Evolutionary conservation across 2,329 filamentous ascomycete species (phyloP), one percentile per base, ranked within the genome.

Genomic region (Colletotrichum shisoi): DNA sequence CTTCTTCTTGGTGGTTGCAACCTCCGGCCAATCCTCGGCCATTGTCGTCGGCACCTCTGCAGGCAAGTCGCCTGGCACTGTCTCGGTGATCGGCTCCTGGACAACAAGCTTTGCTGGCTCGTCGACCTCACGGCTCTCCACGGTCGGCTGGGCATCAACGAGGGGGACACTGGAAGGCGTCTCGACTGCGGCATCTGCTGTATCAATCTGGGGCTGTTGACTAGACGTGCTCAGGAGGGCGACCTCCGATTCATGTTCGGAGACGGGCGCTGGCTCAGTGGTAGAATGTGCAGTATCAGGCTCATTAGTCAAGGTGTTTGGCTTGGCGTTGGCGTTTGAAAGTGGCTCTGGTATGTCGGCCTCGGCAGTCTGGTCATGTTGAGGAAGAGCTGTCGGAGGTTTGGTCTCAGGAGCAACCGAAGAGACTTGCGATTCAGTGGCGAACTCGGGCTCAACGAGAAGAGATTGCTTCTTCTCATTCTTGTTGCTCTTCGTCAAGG

Each of bases 1-100:
- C 19, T 71, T 71, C 64, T 72, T 74, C 64, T 75, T 74, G 4
- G 68, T 49, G 17, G 69, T 37, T 61, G 57, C 11, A 54, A 27
- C 21, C 67, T 68, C 39, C 65, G 62, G 11, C 52, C 31, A 37
- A 44, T 69, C 69, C 58, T 64, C 31, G 21, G 44, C 31, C 3
- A 31, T 12, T 40, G 57, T n/a, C n/a, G 21, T 12, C 7, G 44
- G 27, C n/a, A 9, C 44, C 8, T 63, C 48, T n/a, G 11, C 21
- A 21, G 24, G 13, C 9, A 21, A 37, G 19, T 19, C 13, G 17
- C 15, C n/a, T n/a, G 48, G 13, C 11, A 12, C 27, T 34, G 48
- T 6, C 27, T 24, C 15, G 4, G 40, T 15, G 12, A 7, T n/a
- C n/a, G 52, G 21, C 27, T 15, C 52, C 37, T 54, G 19, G 7